Percentiles rank a stretch among this genome's conserved stretches.
phyloP scores from a whole-genome alignment of 139 green algal genomes.

The Tetradesmus lagerheimii region DNA sequence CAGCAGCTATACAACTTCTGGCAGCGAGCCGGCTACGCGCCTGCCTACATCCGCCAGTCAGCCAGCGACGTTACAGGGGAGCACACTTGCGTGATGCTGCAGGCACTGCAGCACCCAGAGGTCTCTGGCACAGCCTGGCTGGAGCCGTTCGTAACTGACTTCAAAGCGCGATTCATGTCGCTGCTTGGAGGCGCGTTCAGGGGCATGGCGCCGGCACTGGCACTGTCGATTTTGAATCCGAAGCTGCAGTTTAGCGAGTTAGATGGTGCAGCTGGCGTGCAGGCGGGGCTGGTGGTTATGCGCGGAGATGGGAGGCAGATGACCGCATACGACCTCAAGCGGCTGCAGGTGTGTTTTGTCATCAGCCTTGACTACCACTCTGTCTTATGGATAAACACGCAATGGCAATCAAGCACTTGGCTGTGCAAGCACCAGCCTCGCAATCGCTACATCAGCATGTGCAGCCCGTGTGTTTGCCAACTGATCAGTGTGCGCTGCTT shows the following conservation, averaged over 20 bases:
- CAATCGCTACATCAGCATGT: no score
- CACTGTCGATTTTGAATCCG: constrained; percentile 88
- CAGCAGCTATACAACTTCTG: constrained; percentile 96
- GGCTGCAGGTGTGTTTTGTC: constrained; percentile 84
- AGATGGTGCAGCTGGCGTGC: constrained; percentile 56
- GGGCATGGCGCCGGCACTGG: constrained; percentile 82
- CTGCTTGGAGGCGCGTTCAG: constrained; percentile 74
- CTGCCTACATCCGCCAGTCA: constrained; percentile 96
- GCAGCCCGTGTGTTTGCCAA: no score
- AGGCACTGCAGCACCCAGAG: constrained; percentile 76
- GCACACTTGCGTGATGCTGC: constrained; percentile 94
- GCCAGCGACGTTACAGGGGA: constrained; percentile 91
- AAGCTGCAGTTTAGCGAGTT: constrained; percentile 85
- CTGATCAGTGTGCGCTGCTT: no score
- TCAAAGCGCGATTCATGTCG: constrained; percentile 72
- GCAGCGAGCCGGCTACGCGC: constrained; percentile 78
- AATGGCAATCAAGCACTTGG: no score
- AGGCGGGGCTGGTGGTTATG: constrained; percentile 55
- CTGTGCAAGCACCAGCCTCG: no score
- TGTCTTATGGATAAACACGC: no score
- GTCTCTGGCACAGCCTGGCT: constrained; percentile 81
- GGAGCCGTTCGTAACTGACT: constrained; percentile 86
- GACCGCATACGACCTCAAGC: constrained; percentile 90
- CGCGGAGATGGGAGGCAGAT: constrained; percentile 72
- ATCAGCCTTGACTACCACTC: no score